Percentiles rank a stretch among this genome's conserved stretches.
phyloP scores from a whole-genome alignment of 1,284 basidiomycete species.

The Cronartium ribicola region DNA sequence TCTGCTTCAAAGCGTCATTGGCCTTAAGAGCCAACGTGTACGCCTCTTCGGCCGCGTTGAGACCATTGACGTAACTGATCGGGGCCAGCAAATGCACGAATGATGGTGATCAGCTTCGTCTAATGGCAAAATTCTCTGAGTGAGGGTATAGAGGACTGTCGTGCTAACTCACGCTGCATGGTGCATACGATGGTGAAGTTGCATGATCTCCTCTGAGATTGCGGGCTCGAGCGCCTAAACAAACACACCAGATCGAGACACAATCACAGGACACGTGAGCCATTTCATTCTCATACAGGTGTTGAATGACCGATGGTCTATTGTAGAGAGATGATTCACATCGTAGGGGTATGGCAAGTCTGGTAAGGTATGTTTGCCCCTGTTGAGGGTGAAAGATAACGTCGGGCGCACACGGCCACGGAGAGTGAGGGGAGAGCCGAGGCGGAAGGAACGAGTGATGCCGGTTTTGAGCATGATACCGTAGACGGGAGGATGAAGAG shows the following conservation, averaged over 20 bases:
- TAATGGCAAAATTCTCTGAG: not conserved
- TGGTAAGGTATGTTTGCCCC: conserved; percentile 65
- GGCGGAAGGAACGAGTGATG: conserved; percentile 17
- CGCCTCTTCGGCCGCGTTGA: conserved; percentile 71
- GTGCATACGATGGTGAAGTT: conserved; percentile 89
- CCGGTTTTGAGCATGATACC: conserved; percentile 17
- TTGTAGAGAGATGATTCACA: conserved; percentile 42
- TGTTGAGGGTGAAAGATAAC: conserved; percentile 13
- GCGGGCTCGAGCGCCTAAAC: conserved; percentile 66
- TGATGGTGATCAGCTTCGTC: not conserved
- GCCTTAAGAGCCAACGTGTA: conserved; percentile 63
- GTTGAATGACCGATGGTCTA: not conserved
- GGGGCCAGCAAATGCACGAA: not conserved
- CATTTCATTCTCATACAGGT: not conserved
- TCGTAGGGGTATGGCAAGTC: conserved; percentile 85
- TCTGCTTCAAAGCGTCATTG: conserved; percentile 69
- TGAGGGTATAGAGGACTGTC: not conserved
- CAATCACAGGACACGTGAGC: not conserved
- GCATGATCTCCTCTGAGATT: conserved; percentile 75
- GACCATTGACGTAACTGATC: conserved; percentile 37
- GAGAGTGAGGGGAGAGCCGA: conserved; percentile 17
- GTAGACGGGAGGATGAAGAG: conserved; percentile 17
- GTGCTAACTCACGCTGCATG: conserved; percentile 59
- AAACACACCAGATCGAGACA: not conserved
- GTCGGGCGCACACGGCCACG: not conserved